Base-by-base conservation (phyloP, 306 rosid genomes). In the Astragalus membranaceus region DNA sequence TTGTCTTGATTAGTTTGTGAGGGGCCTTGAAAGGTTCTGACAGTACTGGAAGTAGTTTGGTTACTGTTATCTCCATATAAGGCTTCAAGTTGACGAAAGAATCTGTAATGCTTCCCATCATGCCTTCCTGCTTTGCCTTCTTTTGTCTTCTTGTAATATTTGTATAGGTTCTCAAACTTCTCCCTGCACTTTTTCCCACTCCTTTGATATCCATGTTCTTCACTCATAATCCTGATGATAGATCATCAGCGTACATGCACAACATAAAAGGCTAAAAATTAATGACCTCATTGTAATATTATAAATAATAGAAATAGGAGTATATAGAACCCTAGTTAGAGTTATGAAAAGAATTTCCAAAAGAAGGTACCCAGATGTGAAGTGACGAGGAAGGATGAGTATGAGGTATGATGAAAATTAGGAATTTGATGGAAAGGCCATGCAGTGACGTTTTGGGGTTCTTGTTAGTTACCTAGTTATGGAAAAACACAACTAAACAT, bases 151-250 rank as follows among this genome's bases (percentile, higher is more conserved):
- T 94, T 94, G 95, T 94, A 94, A 73, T 94, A 94, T 69, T 94
- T 94, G 83, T 94, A 90, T 57, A 94, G 80, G 73, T 94, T 94
- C 63, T 94, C 98, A 67, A 94, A 94, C 67, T 94, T 94, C 70
- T 94, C 98, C 54, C 96, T 87, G 89, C 99, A 95, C 77, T 95
- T 95, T 75, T 94, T 95, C 13, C 99, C 99, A 87, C 95, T 95
- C 81, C 99, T 91, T 91, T 89, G 96, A 56, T 88, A 91, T 57
- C 94, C 94, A 80, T 89, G 89, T 70, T 95, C 99, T 56, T 91
- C 97, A 32, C 68, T 77, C 99, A 95, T 89, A 32, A 95, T 91
- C 88, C 99, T 92, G 67, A 39, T 8, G 8, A 8, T 1, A 6
- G 11, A 7, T 9, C 5, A 8, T 39, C 8, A 2, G 7, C 7